Conservation (phyloP, 257 asterid genomes). For the Solanum rostratum region DNA sequence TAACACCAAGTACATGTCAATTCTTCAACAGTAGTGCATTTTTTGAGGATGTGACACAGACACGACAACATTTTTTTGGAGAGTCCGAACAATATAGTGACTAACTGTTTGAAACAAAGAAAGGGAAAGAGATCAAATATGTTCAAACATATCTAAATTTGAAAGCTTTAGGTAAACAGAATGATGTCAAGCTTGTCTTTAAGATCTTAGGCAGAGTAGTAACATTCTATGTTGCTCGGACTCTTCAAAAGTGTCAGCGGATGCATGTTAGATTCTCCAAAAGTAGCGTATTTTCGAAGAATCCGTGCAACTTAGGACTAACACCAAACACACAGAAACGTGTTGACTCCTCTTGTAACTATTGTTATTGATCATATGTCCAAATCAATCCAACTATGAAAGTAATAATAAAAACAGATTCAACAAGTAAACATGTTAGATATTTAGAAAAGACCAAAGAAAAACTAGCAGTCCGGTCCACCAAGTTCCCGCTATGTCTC, state of each 20-base stretch:
- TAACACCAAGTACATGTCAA: background rate
- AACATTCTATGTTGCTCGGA: background rate
- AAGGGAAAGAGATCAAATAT: background rate
- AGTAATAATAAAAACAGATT: background rate
- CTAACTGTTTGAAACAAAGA: background rate
- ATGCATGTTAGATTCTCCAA: too few relatives aligned
- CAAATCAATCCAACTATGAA: background rate
- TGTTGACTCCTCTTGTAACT: background rate
- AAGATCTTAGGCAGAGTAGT: background rate
- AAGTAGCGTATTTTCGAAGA: too few relatives aligned
- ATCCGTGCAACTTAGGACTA: too few relatives aligned
- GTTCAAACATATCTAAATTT: background rate
- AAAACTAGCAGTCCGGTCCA: background rate
- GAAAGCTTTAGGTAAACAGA: background rate
- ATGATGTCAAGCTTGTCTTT: background rate
- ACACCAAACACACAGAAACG: background rate
- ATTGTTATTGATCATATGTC: background rate
- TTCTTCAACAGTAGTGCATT: background rate
- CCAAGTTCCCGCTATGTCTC: background rate
- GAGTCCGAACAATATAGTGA: background rate
- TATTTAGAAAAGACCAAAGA: background rate
- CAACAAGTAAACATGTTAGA: background rate
- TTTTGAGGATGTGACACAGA: background rate
- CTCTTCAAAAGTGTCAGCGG: too few relatives aligned
- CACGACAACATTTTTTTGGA: background rate